phyloP scores from a whole-genome alignment of 1,139 yeast genomes.

The Hansenula lynferdii region DNA sequence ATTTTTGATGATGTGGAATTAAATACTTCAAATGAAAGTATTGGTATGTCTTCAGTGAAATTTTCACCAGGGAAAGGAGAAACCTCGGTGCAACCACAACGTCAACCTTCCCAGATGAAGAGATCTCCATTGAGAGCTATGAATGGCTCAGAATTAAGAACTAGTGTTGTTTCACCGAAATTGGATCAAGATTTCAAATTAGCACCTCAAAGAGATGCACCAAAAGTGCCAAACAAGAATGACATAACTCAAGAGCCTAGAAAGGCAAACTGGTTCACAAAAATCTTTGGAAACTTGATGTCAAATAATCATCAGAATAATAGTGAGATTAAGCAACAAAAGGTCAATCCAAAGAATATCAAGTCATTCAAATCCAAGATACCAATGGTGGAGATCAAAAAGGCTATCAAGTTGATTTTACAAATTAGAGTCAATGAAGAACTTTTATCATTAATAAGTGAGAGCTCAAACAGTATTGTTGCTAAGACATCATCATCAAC shows the following conservation, averaged over 20 bases:
- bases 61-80: neutral
- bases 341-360: neutral
- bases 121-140: slow-evolving; percentile 1
- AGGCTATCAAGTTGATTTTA: slow-evolving; percentile 27
- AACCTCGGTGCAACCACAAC: neutral
- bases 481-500: slow-evolving; percentile 43
- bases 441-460: slow-evolving; percentile 34
- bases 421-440: slow-evolving; percentile 49
- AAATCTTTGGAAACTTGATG: slow-evolving; percentile 18
- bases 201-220: slow-evolving; percentile 42
- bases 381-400: slow-evolving; percentile 18
- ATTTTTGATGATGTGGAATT: slow-evolving; percentile 19
- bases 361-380: slow-evolving; percentile 13
- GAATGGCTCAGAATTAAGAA: neutral
- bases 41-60: neutral
- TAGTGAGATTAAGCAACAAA: too few species aligned
- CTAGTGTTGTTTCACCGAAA: slow-evolving; percentile 11
- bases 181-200: slow-evolving; percentile 3
- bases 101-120: neutral
- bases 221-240: slow-evolving; percentile 31
- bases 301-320: slow-evolving; percentile 3
- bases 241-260: slow-evolving; percentile 4
- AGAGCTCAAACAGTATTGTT: slow-evolving; percentile 37
- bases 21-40: neutral
- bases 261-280: slow-evolving; percentile 24